Conservation (phyloP, 768 basidiomycete species). For the Phanerochaete sordida region DNA sequence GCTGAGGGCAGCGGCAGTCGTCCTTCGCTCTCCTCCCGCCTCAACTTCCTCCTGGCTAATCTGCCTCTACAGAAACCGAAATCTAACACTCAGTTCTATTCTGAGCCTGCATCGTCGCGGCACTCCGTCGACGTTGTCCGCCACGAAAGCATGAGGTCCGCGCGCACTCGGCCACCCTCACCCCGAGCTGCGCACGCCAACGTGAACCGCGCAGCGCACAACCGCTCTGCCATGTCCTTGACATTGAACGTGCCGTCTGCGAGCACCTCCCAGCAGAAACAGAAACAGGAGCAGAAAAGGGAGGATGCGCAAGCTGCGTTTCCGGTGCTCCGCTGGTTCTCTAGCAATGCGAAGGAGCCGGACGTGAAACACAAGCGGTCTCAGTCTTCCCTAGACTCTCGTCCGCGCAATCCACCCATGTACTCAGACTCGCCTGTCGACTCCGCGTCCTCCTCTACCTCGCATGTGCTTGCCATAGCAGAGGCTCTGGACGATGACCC, state of each 20-base stretch:
- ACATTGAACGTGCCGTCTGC: conserved; percentile 1
- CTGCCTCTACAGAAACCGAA: neutral
- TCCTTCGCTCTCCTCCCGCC: conserved; percentile 7
- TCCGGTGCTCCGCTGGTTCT: conserved; percentile 46
- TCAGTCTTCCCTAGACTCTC: conserved; percentile 6
- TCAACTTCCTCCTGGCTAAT: conserved; percentile 1
- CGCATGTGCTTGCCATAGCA: conserved; percentile 30
- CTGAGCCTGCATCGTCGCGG: conserved; percentile 12
- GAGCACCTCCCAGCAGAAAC: neutral
- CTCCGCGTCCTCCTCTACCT: conserved; percentile 26
- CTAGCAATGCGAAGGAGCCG: conserved; percentile 24
- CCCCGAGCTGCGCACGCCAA: neutral
- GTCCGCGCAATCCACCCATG: conserved; percentile 7
- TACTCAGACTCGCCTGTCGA: conserved; percentile 15
- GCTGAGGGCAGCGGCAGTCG: neutral
- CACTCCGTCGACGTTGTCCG: neutral
- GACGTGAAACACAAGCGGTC: conserved; percentile 8
- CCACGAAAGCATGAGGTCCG: conserved; percentile 4
- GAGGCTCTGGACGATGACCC: conserved; percentile 29
- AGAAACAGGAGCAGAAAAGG: neutral
- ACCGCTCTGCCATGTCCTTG: conserved; percentile 6
- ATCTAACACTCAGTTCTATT: neutral
- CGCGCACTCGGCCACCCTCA: conserved; percentile 14
- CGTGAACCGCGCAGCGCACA: neutral
- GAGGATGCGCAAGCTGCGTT: conserved; percentile 10